These are phyloP conservation scores for Hamamelis virginiana DNA, from an alignment of 164 flowering plant species.

Conservation along the genomic window DNA sequence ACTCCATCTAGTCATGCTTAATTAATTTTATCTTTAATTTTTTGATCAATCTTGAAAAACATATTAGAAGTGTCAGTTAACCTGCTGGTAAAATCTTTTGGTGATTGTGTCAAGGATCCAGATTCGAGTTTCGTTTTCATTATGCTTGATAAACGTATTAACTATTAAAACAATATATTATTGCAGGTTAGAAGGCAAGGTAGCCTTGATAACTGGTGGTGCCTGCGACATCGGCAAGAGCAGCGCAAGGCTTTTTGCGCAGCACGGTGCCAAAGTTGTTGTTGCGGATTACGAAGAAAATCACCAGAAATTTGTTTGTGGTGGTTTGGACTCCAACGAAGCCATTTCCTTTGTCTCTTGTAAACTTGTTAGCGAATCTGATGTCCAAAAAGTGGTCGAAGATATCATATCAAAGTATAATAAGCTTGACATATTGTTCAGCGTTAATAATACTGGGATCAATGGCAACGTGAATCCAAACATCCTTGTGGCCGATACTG, in stretches of 20 bases:
- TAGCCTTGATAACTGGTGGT: constrained; percentile 46
- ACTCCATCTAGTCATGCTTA: no score
- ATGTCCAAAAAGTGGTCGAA: constrained; percentile 28
- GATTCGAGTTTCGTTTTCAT: no score
- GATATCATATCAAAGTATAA: constrained; percentile 26
- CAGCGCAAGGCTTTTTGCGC: constrained; percentile 22
- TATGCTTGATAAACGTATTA: no score
- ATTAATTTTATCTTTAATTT: no score
- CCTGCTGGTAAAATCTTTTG: no score
- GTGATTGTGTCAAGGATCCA: no score
- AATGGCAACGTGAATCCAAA: not conserved
- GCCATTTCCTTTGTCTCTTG: constrained; percentile 30
- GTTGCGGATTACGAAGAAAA: constrained; percentile 46
- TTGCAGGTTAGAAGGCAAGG: constrained; percentile 33
- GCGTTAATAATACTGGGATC: constrained; percentile 31
- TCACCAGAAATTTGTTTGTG: constrained; percentile 20
- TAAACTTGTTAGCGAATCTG: constrained; percentile 22
- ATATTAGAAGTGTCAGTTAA: no score
- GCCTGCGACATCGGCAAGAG: constrained; percentile 44
- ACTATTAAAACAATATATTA: no score
- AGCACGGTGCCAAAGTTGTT: constrained; percentile 39
- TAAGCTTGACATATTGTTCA: constrained; percentile 46
- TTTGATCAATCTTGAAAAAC: no score
- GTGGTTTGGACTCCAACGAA: constrained; percentile 1
- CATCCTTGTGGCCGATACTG: not conserved